Evolutionary conservation across 2,329 filamentous ascomycete genomes (phyloP), one percentile per base, ranked within the genome.

Genomic region (Fusarium sp.): DNA sequence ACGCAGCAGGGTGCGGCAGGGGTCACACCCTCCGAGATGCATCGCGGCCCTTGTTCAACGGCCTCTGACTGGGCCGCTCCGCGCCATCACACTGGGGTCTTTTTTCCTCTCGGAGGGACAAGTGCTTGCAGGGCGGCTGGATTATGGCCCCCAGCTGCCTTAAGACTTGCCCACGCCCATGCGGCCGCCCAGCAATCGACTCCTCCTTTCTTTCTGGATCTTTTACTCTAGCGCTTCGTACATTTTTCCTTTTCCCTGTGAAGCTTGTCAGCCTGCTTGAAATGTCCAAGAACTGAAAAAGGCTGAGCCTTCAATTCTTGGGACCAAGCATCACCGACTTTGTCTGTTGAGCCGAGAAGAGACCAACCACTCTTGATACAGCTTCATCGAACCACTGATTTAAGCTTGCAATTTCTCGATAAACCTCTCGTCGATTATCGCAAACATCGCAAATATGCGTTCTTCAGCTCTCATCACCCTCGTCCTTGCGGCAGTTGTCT

Each of bases 401-500:
- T 31, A 8, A 31, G 18, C 31, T 54, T 45, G 11, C 41, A 45
- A 24, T n/a, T n/a, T 14, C 27, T 37, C 65, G 10, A 56, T 29
- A 22, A 37, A 24, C 65, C 59, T 7, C 57, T 65, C 45, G 52
- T 20, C 50, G 13, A 27, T 48, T 4, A 27, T 50, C 27, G 11
- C 57, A 65, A 65, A 48, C 24, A 71, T 64, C 50, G 37, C 58
- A 81, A 84, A 74, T 27, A 90, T 90, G 88, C 78, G 85, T 65
- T 81, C 83, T 64, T 87, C 87, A 78, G 79, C 85, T 50, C 56
- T 84, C 64, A 67, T 84, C 71, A 81, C 85, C 65, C 72, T 89
- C 66, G 80, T 84, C 80, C 78, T 86, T 75, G 87, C 86, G 69
- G 83, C 86, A 45, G 74, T 92, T 77, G 86, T 86, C 72, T 85